Evolutionary conservation across 345 rosid genomes (phyloP), one percentile per base, ranked within the genome.

Genomic region (Heritiera littoralis): DNA sequence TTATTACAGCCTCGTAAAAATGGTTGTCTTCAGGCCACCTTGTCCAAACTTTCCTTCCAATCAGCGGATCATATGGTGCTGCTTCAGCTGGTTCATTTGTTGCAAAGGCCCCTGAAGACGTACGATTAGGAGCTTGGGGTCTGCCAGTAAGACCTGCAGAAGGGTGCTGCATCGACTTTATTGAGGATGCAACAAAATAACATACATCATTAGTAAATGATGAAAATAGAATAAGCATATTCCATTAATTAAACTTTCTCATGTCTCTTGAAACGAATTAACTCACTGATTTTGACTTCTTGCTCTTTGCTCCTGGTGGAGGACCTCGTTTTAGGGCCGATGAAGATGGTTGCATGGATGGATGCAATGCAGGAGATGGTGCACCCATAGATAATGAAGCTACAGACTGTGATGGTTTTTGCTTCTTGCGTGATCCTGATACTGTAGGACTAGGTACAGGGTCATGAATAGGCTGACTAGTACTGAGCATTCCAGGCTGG

Each of bases 21-120:
- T 88, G 85, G 82, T 93, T 91, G 83, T 95, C 98, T 64, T 88
- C 97, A 54, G 99, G 99, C 99, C 99, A 95, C 82, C 93, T 90
- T 61, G 96, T 95, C 99, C 98, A 93, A 54, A 95, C 96, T 90
- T 92, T 92, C 86, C 83, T 90, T 78, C 96, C 97, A 74, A 96
- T 80, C 75, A 94, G 86, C 28, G 91, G 90, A 83, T 92, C 92
- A 82, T 78, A 87, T 46, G 89, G 82, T 79, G 90, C 85, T 41
- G 92, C 83, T 75, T 88, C 91, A 76, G 93, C 91, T 80, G 94
- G 85, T 81, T 85, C 94, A 83, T 89, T 92, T 18, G 89, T 74
- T 69, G 81, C 76, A 71, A 89, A 87, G 74, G 90, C 82, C 54
- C 89, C 94, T 14, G 86, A 71, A 7, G 89, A 75, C 59, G 81